Conservation (phyloP, 306 rosid genomes). For the Acmispon strigosus region DNA sequence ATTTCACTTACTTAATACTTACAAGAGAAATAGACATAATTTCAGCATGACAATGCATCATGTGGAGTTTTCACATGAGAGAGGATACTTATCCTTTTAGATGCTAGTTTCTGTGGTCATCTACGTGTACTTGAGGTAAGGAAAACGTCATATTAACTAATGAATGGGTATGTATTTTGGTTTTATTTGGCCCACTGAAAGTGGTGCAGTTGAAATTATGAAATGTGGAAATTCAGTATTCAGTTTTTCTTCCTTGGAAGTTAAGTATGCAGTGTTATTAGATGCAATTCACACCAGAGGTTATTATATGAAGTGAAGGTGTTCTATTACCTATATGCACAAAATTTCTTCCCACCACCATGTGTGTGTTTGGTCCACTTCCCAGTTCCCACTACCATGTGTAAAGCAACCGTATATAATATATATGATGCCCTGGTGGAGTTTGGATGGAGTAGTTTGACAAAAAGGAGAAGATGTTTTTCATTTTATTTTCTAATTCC, state of each 20-base stretch:
- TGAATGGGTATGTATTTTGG: background rate
- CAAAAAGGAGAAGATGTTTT: background rate
- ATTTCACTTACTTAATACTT: too few species aligned
- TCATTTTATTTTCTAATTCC: background rate
- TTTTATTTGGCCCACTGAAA: background rate
- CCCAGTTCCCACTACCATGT: too few species aligned
- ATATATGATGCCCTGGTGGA: background rate
- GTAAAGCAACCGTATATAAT: too few species aligned
- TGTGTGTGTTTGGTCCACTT: background rate
- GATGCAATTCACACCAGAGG: background rate
- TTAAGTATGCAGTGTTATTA: background rate
- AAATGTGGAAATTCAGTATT: background rate
- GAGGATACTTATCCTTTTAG: too few species aligned
- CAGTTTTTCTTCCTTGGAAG: background rate
- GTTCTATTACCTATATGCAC: background rate
- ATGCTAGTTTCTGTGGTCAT: too few species aligned
- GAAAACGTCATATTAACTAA: too few species aligned
- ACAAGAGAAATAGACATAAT: too few species aligned
- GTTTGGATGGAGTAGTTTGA: background rate
- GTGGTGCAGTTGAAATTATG: conserved; percentile 14
- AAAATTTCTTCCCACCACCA: background rate
- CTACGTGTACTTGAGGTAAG: too few species aligned
- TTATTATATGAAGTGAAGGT: background rate
- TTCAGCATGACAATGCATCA: too few species aligned
- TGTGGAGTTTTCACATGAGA: too few species aligned